These are phyloP conservation scores for Penicillium argentinense DNA, from an alignment of 495 filamentous ascomycete species.

Conservation along the genomic window DNA sequence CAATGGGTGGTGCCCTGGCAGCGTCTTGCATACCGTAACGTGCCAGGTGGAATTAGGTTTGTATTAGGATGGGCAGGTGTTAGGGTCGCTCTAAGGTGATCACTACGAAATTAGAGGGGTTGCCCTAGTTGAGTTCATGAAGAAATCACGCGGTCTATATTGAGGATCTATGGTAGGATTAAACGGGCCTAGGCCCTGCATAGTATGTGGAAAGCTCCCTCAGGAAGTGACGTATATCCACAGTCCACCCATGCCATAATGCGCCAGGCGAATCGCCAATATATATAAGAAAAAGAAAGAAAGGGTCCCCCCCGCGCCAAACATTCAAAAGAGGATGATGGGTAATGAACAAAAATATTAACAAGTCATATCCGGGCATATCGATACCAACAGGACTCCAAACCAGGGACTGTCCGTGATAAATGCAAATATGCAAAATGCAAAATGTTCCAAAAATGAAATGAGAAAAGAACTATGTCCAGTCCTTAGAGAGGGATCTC, in stretches of 20 bases:
- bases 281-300: neutral
- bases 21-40: no score
- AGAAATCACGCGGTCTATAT: slow-evolving; percentile 3
- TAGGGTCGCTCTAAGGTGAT: no score
- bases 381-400: slow-evolving; percentile 21
- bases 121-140: no score
- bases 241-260: neutral
- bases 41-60: no score
- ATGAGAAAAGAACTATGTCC: neutral
- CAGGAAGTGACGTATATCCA: neutral
- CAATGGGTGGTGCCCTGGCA: no score
- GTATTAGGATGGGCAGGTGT: no score
- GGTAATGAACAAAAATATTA: slow-evolving; percentile 10
- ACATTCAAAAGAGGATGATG: neutral
- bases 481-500: slow-evolving; percentile 18
- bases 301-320: neutral
- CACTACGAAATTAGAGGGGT: no score
- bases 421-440: slow-evolving; percentile 13
- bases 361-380: slow-evolving; percentile 26
- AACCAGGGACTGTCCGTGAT: slow-evolving; percentile 24
- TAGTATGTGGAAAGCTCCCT: slow-evolving; percentile 1
- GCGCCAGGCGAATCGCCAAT: neutral
- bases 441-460: slow-evolving; percentile 8
- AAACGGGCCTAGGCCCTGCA: neutral
- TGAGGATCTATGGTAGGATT: neutral